Evolutionary conservation across 2,329 filamentous ascomycete genomes (phyloP).

Genomic region (Epichloe festucae): DNA sequence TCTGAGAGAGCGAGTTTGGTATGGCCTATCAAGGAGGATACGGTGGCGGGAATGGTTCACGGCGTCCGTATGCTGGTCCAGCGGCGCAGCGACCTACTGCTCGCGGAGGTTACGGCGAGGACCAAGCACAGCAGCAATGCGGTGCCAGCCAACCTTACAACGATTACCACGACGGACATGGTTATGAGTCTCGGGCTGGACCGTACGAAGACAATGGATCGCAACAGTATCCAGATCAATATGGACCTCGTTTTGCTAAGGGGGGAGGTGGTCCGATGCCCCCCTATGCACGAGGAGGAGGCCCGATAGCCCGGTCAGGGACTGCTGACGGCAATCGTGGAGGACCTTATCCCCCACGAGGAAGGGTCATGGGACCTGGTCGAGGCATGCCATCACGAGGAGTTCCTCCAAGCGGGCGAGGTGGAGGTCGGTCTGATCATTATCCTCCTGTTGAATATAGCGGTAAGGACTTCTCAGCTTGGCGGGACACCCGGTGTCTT

Average conservation of each 20-base stretch:
- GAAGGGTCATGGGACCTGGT: constrained; percentile 17
- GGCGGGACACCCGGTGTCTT: not conserved
- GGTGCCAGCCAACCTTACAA: constrained; percentile 29
- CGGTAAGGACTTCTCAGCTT: constrained; percentile 2
- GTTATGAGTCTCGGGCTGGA: constrained; percentile 31
- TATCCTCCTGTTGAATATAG: constrained; percentile 3
- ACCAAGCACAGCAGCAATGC: constrained; percentile 21
- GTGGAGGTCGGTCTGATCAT: constrained; percentile 2
- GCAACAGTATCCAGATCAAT: constrained; percentile 26
- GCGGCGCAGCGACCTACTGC: constrained; percentile 28
- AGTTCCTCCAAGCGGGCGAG: not conserved
- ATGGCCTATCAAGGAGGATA: constrained; percentile 43
- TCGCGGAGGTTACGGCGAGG: constrained; percentile 18
- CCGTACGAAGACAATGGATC: constrained; percentile 18
- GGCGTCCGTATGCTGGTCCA: constrained; percentile 36
- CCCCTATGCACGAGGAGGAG: constrained; percentile 32
- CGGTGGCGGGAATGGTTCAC: constrained; percentile 20
- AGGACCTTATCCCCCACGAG: constrained; percentile 26
- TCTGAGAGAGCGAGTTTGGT: not conserved
- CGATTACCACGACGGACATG: constrained; percentile 32
- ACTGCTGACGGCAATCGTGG: constrained; percentile 24
- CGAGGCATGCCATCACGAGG: constrained; percentile 10
- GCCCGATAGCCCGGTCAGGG: constrained; percentile 29
- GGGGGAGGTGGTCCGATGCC: constrained; percentile 30
- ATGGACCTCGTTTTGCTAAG: constrained; percentile 27